phyloP scores from a whole-genome alignment of 768 basidiomycete species.

The Royoungia palumana region DNA sequence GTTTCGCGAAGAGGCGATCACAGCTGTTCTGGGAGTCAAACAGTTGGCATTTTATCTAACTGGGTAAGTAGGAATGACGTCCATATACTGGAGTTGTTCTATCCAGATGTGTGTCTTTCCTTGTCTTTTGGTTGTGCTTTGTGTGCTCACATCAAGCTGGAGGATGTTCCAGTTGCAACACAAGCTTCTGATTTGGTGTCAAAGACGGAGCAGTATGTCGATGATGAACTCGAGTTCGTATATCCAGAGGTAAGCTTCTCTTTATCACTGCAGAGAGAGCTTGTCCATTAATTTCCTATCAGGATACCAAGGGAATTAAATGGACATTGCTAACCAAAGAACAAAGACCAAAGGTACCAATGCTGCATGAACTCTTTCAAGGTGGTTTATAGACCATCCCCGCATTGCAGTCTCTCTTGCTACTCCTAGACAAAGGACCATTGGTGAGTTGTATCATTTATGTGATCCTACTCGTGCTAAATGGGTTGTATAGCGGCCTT shows the following conservation, averaged over 20 bases:
- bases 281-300: too few species aligned
- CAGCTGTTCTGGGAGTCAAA: slow-evolving; percentile 88
- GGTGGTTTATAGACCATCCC: slow-evolving; percentile 2
- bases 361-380: slow-evolving; percentile 1
- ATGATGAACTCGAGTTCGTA: slow-evolving; percentile 13
- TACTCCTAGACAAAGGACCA: neutral
- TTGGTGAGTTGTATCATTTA: slow-evolving; percentile 5
- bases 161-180: slow-evolving; percentile 3
- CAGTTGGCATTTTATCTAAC: slow-evolving; percentile 87
- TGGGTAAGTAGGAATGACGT: slow-evolving; percentile 85
- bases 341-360: neutral
- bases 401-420: neutral
- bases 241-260: slow-evolving; percentile 18
- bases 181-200: neutral
- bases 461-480: neutral
- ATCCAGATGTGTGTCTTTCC: slow-evolving; percentile 21
- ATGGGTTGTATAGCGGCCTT: slow-evolving; percentile 11
- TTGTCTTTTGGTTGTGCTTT: neutral
- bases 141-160: slow-evolving; percentile 1
- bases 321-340: neutral
- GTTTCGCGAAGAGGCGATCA: slow-evolving; percentile 88
- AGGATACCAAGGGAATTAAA: slow-evolving; percentile 9
- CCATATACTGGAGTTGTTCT: slow-evolving; percentile 52
- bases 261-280: too few species aligned
- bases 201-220: neutral